Base-by-base conservation (phyloP, 208 protist genomes). In the Crithidia fasciculata region DNA sequence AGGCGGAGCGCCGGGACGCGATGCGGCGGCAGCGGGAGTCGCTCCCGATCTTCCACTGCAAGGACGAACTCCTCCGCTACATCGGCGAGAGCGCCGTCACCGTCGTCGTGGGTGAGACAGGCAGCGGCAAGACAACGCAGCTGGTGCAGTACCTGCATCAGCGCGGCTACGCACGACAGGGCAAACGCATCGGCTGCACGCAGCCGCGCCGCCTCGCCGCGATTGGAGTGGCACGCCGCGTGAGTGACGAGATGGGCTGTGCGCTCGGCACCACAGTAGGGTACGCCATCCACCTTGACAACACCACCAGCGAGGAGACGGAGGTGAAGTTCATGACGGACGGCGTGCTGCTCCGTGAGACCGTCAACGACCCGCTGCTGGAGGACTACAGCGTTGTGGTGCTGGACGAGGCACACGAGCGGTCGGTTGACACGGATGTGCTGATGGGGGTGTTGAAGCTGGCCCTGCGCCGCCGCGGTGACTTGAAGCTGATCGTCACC, bases 381-480 rank as follows among this genome's bases (percentile, higher is more conserved):
- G 49, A 72, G 19, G 70, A 57, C 52, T 99, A 99, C 84, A 96
- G 85, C 69, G 91, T 98, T n/a, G 94, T 99, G 55, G 98, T 99
- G 44, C 87, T 99, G 6, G 99, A 99, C 89, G 99, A 99, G 85
- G 98, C 98, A 16, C 99, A 99, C 89, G 99, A 99, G 78, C 83
- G 94, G 3, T 93, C 86, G 13, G 80, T 97, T 8, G 84, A 99
- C 80, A 99, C 99, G 10, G 98, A 99, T 77, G 96, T 99, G 18
- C 83, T 99, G 19, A 98, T 99, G 85, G 98, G 98, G 12, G 88
- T 99, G 47, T 81, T 99, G 45, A 94, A 97, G 72, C 90, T 89
- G 10, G 90, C 96, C 6, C 75, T 98, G 37, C 82, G 84, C 18
- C 80, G 82, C 10, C 82, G 81, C 16, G 71, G 87, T 0, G 99